Base-by-base conservation (phyloP, 495 filamentous ascomycete species). In the Xylaria curta region DNA sequence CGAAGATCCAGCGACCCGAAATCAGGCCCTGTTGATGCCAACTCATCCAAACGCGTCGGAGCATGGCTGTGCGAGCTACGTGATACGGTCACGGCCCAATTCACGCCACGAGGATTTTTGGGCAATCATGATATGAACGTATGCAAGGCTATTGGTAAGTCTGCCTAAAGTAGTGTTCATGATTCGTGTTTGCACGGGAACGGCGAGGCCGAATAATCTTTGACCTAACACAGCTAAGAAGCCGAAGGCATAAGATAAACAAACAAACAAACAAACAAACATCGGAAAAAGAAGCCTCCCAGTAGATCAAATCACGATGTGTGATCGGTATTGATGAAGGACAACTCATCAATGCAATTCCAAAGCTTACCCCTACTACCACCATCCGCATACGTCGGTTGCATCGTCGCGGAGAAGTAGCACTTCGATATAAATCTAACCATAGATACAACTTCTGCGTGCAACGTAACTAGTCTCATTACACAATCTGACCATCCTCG, bases 291-390 rank as follows among this genome's bases (percentile, higher is more conserved):
- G 53, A 31, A 62, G 28, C 53, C 15, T 69, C 33, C 53, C 26
- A 31, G 46, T 17, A 62, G 51, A n/a, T 36, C 24, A 28, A 51
- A 24, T 56, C 36, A 31, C 33, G 10, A 42, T 42, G 65, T 9
- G 15, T 56, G 49, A 49, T 19, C 33, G 33, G 47, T 33, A 36
- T 46, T 38, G 42, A 53, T 46, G 26, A 21, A 12, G 46, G 56
- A 70, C 68, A 70, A 64, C 59, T 64, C 68, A 64, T 54, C 68
- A 70, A 42, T 21, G 33, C 38, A 17, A 10, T 54, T 42, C 46
- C 46, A 46, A 56, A 28, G 47, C 47, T 42, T 42, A 63, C 42
- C 47, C 59, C 59, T 40, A 24, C 26, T 54, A 44, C 31, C 33
- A 31, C 47, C 59, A 64, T 46, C 47, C 49, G 26, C 21, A 26